Evolutionary conservation across 2,329 filamentous ascomycete genomes (phyloP).

Genomic region (Colletotrichum spaethianum): DNA sequence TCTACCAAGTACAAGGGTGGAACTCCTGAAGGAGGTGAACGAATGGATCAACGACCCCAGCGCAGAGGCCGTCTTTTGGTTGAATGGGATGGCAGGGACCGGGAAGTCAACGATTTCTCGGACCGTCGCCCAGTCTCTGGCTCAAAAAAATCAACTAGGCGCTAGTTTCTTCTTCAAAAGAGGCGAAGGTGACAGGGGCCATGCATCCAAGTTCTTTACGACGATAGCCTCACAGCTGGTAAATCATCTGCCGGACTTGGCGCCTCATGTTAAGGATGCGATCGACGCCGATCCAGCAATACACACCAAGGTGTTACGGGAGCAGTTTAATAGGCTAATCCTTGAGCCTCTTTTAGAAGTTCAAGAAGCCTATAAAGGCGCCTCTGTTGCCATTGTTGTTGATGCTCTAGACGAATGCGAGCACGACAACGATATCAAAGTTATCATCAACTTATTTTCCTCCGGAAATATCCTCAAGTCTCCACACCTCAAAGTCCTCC

Average conservation of each 20-base stretch:
- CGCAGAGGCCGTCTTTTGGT: constrained; percentile 51
- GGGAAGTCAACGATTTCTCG: constrained; percentile 57
- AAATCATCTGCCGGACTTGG: background rate
- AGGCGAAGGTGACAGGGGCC: constrained; percentile 52
- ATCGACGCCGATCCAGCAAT: constrained; percentile 50
- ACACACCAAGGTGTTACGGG: constrained; percentile 44
- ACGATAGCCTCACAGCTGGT: constrained; percentile 56
- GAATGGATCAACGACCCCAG: constrained; percentile 47
- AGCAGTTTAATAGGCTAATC: constrained; percentile 60
- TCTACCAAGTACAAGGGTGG: constrained; percentile 48
- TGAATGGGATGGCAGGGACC: constrained; percentile 56
- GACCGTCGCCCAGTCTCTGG: constrained; percentile 15
- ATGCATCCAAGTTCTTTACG: constrained; percentile 52
- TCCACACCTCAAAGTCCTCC: constrained; percentile 49
- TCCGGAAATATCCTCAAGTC: constrained; percentile 27
- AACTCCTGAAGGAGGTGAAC: constrained; percentile 49
- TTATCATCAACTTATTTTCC: constrained; percentile 50
- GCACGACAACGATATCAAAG: constrained; percentile 47
- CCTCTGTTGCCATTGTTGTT: constrained; percentile 46
- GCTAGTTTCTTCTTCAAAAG: constrained; percentile 61
- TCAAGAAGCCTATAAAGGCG: background rate
- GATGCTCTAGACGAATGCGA: constrained; percentile 51
- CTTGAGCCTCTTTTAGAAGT: constrained; percentile 48
- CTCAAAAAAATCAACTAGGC: constrained; percentile 37
- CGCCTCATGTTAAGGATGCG: constrained; percentile 45